A percentile compares a stretch with the other conserved stretches of the same genome.
phyloP scores from a whole-genome alignment of 23 red algal genomes.

The Cyanidioschyzon merolae region DNA sequence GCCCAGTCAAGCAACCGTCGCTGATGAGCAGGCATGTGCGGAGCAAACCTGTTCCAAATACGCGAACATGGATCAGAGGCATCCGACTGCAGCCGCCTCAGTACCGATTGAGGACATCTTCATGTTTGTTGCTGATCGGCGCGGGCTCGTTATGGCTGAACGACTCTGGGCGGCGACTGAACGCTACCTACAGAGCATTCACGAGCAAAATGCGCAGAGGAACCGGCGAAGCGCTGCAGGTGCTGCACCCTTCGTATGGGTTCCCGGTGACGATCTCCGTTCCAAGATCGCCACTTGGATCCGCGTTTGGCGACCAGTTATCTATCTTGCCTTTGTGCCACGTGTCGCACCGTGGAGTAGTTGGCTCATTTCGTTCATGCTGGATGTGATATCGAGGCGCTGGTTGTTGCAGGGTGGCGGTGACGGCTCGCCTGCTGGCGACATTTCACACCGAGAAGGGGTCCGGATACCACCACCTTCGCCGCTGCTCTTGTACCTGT shows the following conservation, averaged over 20 bases:
- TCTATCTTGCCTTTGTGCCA: neutral
- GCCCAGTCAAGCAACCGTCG: neutral
- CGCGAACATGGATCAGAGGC: neutral
- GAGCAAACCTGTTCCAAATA: neutral
- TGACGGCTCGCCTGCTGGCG: too few relatives aligned
- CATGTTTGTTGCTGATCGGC: neutral
- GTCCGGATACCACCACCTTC: neutral
- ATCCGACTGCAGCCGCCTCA: neutral
- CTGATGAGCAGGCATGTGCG: neutral
- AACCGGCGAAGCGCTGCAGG: neutral
- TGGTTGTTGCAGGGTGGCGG: neutral
- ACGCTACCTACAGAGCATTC: neutral
- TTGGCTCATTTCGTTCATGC: constrained; percentile 11
- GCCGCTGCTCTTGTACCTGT: neutral
- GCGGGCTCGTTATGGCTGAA: neutral
- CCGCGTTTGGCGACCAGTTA: neutral
- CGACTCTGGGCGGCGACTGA: neutral
- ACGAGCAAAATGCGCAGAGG: neutral
- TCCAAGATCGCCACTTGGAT: neutral
- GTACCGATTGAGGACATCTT: neutral
- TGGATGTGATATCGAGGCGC: neutral
- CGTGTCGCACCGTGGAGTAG: neutral
- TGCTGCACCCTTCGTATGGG: neutral
- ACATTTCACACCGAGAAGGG: neutral
- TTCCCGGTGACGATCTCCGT: neutral